phyloP scores from a whole-genome alignment of 805 yeast genomes.

The Myxozyma neglecta region DNA sequence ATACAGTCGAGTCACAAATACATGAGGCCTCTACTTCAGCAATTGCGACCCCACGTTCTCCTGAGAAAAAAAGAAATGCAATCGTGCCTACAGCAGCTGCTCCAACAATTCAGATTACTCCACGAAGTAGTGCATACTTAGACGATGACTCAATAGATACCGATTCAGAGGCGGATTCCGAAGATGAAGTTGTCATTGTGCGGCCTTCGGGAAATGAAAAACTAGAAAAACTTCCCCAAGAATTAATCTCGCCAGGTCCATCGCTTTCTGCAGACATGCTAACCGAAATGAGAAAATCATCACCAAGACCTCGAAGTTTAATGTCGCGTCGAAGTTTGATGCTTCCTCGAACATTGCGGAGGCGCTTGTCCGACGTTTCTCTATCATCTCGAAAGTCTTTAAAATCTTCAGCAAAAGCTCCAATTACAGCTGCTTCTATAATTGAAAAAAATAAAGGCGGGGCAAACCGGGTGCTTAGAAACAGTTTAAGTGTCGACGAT shows the following conservation, averaged over 20 bases:
- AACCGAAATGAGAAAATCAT: constrained; percentile 9
- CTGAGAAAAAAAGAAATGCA: constrained; percentile 20
- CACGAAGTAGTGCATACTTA: neutral
- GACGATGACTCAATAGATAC: constrained; percentile 5
- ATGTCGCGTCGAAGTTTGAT: constrained; percentile 18
- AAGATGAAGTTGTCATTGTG: neutral
- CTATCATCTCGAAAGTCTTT: constrained; percentile 15
- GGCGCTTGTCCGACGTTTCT: constrained; percentile 27
- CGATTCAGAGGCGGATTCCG: constrained; percentile 2
- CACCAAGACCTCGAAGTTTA: constrained; percentile 12
- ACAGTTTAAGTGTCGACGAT: constrained; percentile 27
- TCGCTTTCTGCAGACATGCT: constrained; percentile 19
- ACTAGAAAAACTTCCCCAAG: constrained; percentile 22
- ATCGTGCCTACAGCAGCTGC: constrained; percentile 22
- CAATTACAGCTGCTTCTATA: constrained; percentile 20
- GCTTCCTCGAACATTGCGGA: constrained; percentile 17
- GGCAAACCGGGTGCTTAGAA: constrained; percentile 28
- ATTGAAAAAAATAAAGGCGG: constrained; percentile 28
- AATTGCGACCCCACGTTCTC: constrained; percentile 13
- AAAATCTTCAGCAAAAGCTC: neutral
- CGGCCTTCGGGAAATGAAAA: neutral
- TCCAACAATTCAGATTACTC: constrained; percentile 17
- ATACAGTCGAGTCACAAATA: constrained; percentile 31
- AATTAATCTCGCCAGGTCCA: constrained; percentile 5
- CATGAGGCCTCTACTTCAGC: constrained; percentile 31